Evolutionary conservation across 345 rosid genomes (phyloP), one percentile per base, ranked within the genome.

Genomic region (Euphorbia lathyris): DNA sequence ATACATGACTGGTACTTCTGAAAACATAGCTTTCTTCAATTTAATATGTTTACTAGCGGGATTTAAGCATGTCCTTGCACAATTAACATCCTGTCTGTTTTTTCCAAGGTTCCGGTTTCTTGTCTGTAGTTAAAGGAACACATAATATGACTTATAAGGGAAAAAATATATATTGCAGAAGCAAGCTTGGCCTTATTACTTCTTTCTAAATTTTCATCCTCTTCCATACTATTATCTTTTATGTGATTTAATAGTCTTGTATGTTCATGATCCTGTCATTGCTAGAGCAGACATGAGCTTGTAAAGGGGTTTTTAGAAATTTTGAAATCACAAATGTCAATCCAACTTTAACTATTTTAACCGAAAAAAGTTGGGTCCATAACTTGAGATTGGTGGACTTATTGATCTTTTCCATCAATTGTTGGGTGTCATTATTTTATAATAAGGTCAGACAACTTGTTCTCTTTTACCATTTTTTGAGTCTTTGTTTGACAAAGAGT

Each of bases 1-100:
- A 71, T 87, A 57, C 74, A 90, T 66, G 97, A 94, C 87, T 94
- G 96, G 97, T 91, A 77, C 22, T 57, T 43, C 47, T 34, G 19
- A 11, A 20, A 69, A 47, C 36, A 29, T 22, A 42, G 29, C 38
- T 72, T 43, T n/a, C 51, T 72, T 14, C 29, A 19, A 13, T 30
- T 20, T 13, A 72, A 13, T 4, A 7, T 25, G 43, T 40, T 43
- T 42, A 30, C 43, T 61, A 1, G 42, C n/a, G 9, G 22, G 20
- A 62, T 71, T 50, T 36, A 22, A 50, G 12, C 67, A 23, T 50
- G 38, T 51, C 9, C 43, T 26, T 30, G 26, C 13, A n/a, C 20
- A 47, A 10, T 42, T 57, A 2, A 26, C 40, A 42, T 69, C n/a
- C 22, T 26, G 38, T 6, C 52, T 0, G 1, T 6, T 12, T 20